Percentiles rank a stretch among this genome's conserved stretches.
These are phyloP conservation scores for Agastache rugosa DNA, from an alignment of 257 asterid genomes.

Conservation along the genomic window DNA sequence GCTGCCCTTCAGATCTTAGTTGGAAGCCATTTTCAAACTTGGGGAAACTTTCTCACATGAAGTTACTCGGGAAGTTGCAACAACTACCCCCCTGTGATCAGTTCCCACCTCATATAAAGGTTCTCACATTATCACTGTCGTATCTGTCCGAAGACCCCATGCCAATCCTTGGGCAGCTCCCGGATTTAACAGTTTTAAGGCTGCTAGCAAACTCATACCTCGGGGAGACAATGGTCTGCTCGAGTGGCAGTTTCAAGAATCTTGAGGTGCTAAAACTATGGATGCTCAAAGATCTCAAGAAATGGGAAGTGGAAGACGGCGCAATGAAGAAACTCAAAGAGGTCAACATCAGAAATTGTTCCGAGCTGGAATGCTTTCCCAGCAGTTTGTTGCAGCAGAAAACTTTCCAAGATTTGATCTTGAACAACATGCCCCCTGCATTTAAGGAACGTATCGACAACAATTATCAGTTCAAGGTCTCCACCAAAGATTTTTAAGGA, in stretches of 20 bases:
- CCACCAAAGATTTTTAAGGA: conserved; percentile 1
- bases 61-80: conserved; percentile 35
- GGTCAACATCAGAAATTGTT: conserved; percentile 32
- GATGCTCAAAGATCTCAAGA: conserved; percentile 27
- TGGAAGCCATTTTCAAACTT: conserved; percentile 19
- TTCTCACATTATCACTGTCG: conserved; percentile 35
- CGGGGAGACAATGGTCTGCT: conserved; percentile 26
- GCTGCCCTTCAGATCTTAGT: conserved; percentile 16
- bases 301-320: conserved; percentile 31
- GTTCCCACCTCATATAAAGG: conserved; percentile 34
- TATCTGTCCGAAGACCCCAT: conserved; percentile 28
- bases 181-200: conserved; percentile 29
- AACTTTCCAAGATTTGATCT: conserved; percentile 30
- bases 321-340: conserved; percentile 38
- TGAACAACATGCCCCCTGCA: conserved; percentile 31
- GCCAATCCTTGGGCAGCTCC: conserved; percentile 32
- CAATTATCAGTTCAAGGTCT: neutral
- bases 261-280: conserved; percentile 35
- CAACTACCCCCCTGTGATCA: conserved; percentile 6
- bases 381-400: conserved; percentile 11
- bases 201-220: conserved; percentile 29
- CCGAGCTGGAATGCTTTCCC: conserved; percentile 28
- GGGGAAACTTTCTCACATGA: conserved; percentile 29
- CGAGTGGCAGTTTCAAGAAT: neutral
- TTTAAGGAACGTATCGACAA: neutral